A percentile compares a stretch with the other conserved stretches of the same genome.
These are phyloP conservation scores for Eucalyptus erythrocorys DNA, from an alignment of 345 rosid genomes.

Conservation along the genomic window DNA sequence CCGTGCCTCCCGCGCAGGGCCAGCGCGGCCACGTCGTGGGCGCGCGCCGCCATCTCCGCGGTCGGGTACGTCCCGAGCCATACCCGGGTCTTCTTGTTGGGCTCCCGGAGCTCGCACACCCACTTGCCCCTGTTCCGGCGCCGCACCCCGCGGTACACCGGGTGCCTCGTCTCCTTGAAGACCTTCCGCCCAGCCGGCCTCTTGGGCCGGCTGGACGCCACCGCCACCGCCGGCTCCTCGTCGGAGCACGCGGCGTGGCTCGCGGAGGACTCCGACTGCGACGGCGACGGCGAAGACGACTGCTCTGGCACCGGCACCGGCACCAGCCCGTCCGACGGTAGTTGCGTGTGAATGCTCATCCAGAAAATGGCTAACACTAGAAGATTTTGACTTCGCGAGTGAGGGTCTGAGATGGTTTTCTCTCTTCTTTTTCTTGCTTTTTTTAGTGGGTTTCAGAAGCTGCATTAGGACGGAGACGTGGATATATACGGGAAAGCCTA, in stretches of 20 bases:
- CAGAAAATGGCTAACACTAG: not conserved
- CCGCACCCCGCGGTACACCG: conserved; percentile 38
- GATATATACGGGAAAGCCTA: not conserved
- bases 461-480: not conserved
- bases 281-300: not conserved
- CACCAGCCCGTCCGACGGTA: not conserved
- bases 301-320: not conserved
- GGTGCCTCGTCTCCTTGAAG: conserved; percentile 51
- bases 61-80: conserved; percentile 41
- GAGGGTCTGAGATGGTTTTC: not conserved
- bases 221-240: not conserved
- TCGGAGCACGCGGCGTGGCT: not conserved
- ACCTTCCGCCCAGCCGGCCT: conserved; percentile 38
- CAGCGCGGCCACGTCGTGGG: conserved; percentile 34
- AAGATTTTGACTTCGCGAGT: not conserved
- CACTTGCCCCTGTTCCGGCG: conserved; percentile 24
- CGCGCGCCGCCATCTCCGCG: conserved; percentile 35
- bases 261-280: not conserved
- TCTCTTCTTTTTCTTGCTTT: not conserved
- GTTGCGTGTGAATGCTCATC: not conserved
- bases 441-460: not conserved
- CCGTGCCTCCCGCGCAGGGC: conserved; percentile 23
- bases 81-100: conserved; percentile 20
- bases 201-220: not conserved
- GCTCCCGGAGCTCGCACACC: conserved; percentile 43